Conservation (phyloP, 176 grass and related monocot genomes). For the Neostapfia colusana region DNA sequence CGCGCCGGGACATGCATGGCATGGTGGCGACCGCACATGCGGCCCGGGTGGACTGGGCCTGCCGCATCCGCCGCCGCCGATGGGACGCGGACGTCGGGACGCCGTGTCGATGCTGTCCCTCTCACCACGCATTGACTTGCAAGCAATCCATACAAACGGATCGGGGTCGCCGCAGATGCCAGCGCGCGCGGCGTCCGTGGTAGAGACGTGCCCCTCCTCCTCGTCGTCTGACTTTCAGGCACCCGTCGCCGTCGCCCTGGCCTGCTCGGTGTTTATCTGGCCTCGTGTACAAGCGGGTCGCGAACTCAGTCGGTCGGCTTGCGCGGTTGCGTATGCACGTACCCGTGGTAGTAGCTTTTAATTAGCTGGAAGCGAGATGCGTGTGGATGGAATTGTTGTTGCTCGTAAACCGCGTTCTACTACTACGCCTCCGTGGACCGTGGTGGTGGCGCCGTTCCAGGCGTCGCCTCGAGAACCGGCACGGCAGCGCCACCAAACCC, state of each 20-base stretch:
- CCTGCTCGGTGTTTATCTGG: background rate
- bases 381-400: background rate
- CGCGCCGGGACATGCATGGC: background rate
- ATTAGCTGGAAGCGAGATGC: background rate
- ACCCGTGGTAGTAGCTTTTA: background rate
- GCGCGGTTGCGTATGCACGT: too few relatives aligned
- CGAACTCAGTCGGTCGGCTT: conserved; percentile 5
- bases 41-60: background rate
- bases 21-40: background rate
- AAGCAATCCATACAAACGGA: background rate
- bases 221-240: too few relatives aligned
- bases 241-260: conserved; percentile 18
- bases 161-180: too few relatives aligned
- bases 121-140: conserved; percentile 23
- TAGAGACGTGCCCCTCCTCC: background rate
- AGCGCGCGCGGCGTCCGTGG: too few relatives aligned
- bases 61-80: background rate
- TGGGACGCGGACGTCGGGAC: conserved; percentile 36
- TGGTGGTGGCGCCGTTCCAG: too few relatives aligned
- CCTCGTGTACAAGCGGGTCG: background rate
- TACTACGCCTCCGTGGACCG: too few relatives aligned
- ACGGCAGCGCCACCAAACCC: conserved; percentile 24
- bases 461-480: background rate
- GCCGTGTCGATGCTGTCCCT: background rate
- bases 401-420: too few relatives aligned